Evolutionary conservation across 2,329 filamentous ascomycete species (phyloP).

Genomic region (Cryphonectria nitschkei): DNA sequence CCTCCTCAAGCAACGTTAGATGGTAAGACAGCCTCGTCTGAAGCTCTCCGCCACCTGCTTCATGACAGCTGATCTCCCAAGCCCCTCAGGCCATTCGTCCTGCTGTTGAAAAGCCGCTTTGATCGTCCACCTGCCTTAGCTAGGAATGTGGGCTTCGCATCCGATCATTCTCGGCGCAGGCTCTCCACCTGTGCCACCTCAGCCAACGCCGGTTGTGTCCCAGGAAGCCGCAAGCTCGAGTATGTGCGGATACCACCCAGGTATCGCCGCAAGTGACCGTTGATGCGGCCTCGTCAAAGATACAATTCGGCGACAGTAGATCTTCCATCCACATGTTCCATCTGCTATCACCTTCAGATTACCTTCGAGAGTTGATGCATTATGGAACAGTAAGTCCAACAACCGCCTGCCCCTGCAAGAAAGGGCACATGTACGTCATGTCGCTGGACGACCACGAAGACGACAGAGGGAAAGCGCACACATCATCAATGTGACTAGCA

Average conservation of each 20-base stretch:
- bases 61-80: background rate
- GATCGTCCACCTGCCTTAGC: background rate
- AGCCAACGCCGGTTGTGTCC: background rate
- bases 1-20: background rate
- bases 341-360: background rate
- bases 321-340: background rate
- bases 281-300: slow-evolving; percentile 47
- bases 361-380: background rate
- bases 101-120: background rate
- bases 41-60: background rate
- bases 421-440: slow-evolving; percentile 5
- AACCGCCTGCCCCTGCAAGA: background rate
- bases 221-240: background rate
- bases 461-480: background rate
- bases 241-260: background rate
- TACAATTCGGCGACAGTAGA: slow-evolving; percentile 33
- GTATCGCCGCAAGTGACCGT: slow-evolving; percentile 29
- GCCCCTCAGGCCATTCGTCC: background rate
- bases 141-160: background rate
- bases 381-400: slow-evolving; percentile 15
- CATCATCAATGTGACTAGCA: background rate
- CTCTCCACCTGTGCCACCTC: background rate
- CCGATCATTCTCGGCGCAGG: background rate
- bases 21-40: background rate
- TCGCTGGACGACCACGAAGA: background rate